phyloP scores from a whole-genome alignment of 129 eudicot genomes.

The Smallanthus sonchifolius region DNA sequence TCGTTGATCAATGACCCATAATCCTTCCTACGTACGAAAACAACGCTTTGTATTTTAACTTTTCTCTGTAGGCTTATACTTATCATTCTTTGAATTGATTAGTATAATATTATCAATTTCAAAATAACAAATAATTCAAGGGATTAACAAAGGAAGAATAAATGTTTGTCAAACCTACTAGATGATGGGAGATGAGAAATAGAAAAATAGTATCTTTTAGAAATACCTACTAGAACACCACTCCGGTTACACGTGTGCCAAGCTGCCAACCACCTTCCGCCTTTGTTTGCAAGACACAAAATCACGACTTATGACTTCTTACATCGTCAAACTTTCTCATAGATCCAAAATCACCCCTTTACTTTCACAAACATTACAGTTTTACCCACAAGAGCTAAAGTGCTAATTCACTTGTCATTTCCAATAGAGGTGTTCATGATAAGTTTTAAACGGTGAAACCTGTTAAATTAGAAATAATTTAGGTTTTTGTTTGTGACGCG shows the following conservation, averaged over 20 bases:
- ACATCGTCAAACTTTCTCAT: neutral
- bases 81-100: neutral
- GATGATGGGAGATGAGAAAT: neutral
- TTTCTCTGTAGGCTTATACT: too few relatives aligned
- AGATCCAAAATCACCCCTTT: neutral
- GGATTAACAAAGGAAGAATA: neutral
- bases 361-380: neutral
- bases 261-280: neutral
- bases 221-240: neutral
- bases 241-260: constrained; percentile 11
- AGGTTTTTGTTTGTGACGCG: neutral
- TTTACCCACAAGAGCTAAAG: neutral
- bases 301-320: neutral
- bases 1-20: too few relatives aligned
- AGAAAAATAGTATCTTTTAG: neutral
- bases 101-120: neutral
- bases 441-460: neutral
- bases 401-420: too few relatives aligned
- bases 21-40: too few relatives aligned
- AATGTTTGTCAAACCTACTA: constrained; percentile 17
- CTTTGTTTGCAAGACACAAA: constrained; percentile 3
- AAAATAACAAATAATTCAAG: neutral
- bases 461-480: too few relatives aligned
- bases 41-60: too few relatives aligned
- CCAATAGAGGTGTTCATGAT: neutral